These are phyloP conservation scores for Talaromyces liani DNA, from an alignment of 495 filamentous ascomycete genomes.

Conservation along the genomic window DNA sequence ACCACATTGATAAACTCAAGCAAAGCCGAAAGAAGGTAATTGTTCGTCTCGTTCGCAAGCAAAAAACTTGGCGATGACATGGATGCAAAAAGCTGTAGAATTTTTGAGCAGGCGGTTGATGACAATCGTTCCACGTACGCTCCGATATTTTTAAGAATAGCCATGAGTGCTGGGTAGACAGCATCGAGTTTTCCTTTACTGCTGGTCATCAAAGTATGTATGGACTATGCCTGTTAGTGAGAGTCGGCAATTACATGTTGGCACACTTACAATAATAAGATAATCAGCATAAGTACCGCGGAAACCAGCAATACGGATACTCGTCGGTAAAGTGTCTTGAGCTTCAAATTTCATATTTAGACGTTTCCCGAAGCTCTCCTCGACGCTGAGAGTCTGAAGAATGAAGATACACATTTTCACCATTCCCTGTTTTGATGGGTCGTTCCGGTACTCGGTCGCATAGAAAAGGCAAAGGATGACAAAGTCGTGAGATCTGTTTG, in stretches of 20 bases:
- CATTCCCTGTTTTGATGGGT: slow-evolving; percentile 82
- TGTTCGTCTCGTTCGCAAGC: slow-evolving; percentile 92
- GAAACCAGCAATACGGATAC: slow-evolving; percentile 76
- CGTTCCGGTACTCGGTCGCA: slow-evolving; percentile 76
- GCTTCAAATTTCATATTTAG: slow-evolving; percentile 84
- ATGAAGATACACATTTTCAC: slow-evolving; percentile 97
- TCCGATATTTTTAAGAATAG: slow-evolving; percentile 88
- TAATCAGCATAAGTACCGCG: slow-evolving; percentile 90
- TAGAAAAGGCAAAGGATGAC: slow-evolving; percentile 87
- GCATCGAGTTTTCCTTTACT: slow-evolving; percentile 88
- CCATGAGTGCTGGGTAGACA: slow-evolving; percentile 86
- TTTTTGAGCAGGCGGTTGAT: slow-evolving; percentile 65
- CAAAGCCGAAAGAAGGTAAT: slow-evolving; percentile 70
- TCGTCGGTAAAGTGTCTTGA: slow-evolving; percentile 78
- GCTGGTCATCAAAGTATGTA: slow-evolving; percentile 83
- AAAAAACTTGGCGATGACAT: slow-evolving; percentile 95
- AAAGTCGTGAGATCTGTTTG: slow-evolving; percentile 88
- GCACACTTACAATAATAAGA: slow-evolving; percentile 69
- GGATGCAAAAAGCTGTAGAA: slow-evolving; percentile 82
- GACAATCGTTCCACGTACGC: slow-evolving; percentile 74
- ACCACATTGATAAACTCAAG: slow-evolving; percentile 89
- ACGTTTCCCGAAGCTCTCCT: slow-evolving; percentile 82
- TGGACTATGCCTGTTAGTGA: slow-evolving; percentile 57
- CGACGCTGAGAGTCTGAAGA: slow-evolving; percentile 88
- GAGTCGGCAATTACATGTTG: neutral